These are phyloP conservation scores for Ceratocystis smalleyi DNA, from an alignment of 2,329 filamentous ascomycete genomes.

Conservation along the genomic window DNA sequence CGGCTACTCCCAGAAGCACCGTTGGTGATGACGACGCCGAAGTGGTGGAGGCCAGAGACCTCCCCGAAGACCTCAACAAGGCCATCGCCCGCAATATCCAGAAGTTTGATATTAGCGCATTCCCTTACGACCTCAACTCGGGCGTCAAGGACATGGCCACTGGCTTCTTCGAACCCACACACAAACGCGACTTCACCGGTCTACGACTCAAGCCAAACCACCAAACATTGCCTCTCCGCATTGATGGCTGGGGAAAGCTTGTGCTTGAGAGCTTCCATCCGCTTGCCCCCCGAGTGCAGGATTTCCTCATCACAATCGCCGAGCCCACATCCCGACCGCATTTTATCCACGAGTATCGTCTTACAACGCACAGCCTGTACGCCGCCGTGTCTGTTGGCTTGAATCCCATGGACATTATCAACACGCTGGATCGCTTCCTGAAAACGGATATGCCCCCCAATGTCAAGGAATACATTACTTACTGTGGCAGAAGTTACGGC, in stretches of 20 bases:
- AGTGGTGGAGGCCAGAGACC: slow-evolving; percentile 28
- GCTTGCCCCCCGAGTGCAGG: slow-evolving; percentile 70
- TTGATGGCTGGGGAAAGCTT: slow-evolving; percentile 73
- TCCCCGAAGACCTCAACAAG: slow-evolving; percentile 30
- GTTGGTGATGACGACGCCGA: slow-evolving; percentile 38
- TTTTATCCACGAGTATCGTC: slow-evolving; percentile 82
- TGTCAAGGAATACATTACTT: slow-evolving; percentile 60
- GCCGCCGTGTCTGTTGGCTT: slow-evolving; percentile 92
- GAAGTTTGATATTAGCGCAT: slow-evolving; percentile 46
- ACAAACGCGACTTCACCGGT: slow-evolving; percentile 56
- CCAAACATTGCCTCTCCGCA: slow-evolving; percentile 80
- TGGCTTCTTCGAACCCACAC: slow-evolving; percentile 30
- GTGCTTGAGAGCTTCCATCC: slow-evolving; percentile 91
- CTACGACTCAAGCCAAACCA: slow-evolving; percentile 76
- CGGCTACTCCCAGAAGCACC: slow-evolving; percentile 43
- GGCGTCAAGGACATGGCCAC: slow-evolving; percentile 30
- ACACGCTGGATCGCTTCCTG: slow-evolving; percentile 70
- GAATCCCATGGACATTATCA: slow-evolving; percentile 76
- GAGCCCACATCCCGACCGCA: slow-evolving; percentile 82
- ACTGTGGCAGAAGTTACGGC: slow-evolving; percentile 78
- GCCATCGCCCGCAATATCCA: slow-evolving; percentile 39
- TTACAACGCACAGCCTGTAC: slow-evolving; percentile 86
- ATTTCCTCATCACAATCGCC: slow-evolving; percentile 89
- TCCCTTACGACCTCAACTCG: slow-evolving; percentile 20
- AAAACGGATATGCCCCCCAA: slow-evolving; percentile 76